phyloP scores from a whole-genome alignment of 2,329 filamentous ascomycete species.

The Rutstroemia sp. region DNA sequence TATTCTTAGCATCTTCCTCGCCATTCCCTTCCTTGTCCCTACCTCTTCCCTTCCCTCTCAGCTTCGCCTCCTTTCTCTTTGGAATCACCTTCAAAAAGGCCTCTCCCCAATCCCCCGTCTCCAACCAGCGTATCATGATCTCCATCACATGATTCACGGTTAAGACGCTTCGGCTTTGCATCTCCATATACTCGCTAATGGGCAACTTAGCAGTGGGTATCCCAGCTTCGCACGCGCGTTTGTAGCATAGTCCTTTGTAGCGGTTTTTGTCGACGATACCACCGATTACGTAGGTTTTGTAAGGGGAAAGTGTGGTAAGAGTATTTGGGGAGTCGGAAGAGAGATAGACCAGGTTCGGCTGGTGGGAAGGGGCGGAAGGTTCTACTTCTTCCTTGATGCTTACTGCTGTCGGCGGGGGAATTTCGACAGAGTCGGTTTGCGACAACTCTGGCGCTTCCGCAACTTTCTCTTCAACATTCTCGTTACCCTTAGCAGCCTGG shows the following conservation, averaged over 20 bases:
- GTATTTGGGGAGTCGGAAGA: slow-evolving; percentile 87
- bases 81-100: slow-evolving; percentile 87
- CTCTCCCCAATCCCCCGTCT: slow-evolving; percentile 82
- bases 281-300: slow-evolving; percentile 88
- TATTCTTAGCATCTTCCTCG: not conserved
- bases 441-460: not conserved
- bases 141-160: slow-evolving; percentile 95
- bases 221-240: slow-evolving; percentile 63
- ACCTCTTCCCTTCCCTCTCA: slow-evolving; percentile 39
- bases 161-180: slow-evolving; percentile 78
- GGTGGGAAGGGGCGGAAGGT: not conserved
- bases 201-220: slow-evolving; percentile 86
- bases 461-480: not conserved
- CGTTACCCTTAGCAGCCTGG: not conserved
- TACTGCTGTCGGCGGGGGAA: not conserved
- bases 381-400: not conserved
- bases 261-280: slow-evolving; percentile 94
- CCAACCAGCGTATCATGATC: slow-evolving; percentile 92
- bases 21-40: slow-evolving; percentile 13
- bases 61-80: slow-evolving; percentile 73
- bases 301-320: slow-evolving; percentile 73
- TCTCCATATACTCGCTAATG: slow-evolving; percentile 90
- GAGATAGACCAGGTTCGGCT: slow-evolving; percentile 65
- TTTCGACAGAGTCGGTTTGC: not conserved
- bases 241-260: slow-evolving; percentile 91